Percentiles rank a stretch among this genome's conserved stretches.
Evolutionary conservation across 192 early-diverging fungal species (phyloP).

Genomic region (Lobulomyces angularis): DNA sequence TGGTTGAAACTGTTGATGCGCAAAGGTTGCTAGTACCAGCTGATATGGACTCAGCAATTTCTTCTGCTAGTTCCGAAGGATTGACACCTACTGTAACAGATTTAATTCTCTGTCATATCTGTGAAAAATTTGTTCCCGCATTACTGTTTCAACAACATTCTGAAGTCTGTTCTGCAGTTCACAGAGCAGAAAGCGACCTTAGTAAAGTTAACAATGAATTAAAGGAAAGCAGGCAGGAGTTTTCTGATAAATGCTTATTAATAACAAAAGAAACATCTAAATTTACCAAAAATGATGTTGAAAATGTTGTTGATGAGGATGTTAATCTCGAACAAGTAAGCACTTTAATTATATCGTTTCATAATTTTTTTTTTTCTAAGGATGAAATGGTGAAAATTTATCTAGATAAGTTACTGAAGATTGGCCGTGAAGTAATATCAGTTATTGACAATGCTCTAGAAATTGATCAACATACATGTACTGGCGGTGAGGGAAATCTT

Average conservation of each 20-base stretch:
- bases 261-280: too few species aligned
- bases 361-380: constrained; percentile 5
- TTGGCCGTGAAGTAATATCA: too few species aligned
- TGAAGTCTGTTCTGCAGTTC: constrained; percentile 53
- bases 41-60: neutral
- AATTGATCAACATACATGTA: too few species aligned
- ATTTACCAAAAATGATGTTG: too few species aligned
- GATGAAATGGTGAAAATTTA: constrained; percentile 6
- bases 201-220: constrained; percentile 61
- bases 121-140: constrained; percentile 58
- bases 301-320: constrained; percentile 15
- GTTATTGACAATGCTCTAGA: too few species aligned
- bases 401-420: too few species aligned
- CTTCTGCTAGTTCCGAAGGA: too few species aligned
- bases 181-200: constrained; percentile 66
- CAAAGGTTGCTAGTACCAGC: neutral
- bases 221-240: constrained; percentile 23
- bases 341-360: constrained; percentile 5
- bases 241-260: too few species aligned
- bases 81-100: constrained; percentile 9
- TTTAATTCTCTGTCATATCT: constrained; percentile 61
- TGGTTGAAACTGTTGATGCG: constrained; percentile 4
- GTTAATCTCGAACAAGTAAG: neutral
- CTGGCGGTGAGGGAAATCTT: too few species aligned
- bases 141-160: constrained; percentile 65